These are phyloP conservation scores for Fusarium continuum DNA, from an alignment of 2,329 filamentous ascomycete genomes.

Conservation along the genomic window DNA sequence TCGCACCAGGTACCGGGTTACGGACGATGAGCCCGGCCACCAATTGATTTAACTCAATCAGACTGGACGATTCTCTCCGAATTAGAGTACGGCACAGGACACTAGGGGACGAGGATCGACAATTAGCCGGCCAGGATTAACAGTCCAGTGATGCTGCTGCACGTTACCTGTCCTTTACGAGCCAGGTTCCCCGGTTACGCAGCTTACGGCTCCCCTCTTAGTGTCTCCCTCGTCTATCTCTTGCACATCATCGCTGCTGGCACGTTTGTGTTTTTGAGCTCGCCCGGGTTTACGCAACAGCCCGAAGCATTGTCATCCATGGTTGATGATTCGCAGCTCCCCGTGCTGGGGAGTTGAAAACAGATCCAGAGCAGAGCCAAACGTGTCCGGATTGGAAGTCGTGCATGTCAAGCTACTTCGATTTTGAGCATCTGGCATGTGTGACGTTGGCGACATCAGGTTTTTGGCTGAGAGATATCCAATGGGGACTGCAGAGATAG, in stretches of 20 bases:
- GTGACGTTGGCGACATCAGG: constrained; percentile 10
- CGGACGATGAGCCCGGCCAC: constrained; percentile 11
- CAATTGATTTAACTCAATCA: constrained; percentile 7
- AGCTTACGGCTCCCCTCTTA: neutral
- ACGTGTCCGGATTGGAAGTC: constrained; percentile 8
- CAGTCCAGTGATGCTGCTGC: neutral
- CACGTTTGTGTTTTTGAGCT: neutral
- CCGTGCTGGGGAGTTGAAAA: neutral
- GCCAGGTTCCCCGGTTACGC: constrained; percentile 17
- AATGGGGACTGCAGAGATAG: constrained; percentile 7
- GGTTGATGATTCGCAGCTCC: neutral
- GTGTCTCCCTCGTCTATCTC: neutral
- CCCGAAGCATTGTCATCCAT: neutral
- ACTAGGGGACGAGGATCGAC: constrained; percentile 17
- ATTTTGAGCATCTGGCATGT: constrained; percentile 5
- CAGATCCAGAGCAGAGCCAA: neutral
- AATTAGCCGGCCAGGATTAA: constrained; percentile 1
- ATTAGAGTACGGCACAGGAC: constrained; percentile 2
- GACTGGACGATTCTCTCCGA: constrained; percentile 12
- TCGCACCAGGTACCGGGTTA: constrained; percentile 31
- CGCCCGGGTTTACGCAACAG: neutral
- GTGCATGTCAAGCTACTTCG: constrained; percentile 3
- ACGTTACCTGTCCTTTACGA: neutral
- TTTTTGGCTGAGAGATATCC: neutral
- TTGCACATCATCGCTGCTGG: neutral